These are phyloP conservation scores for Penicillium cinerascens DNA, from an alignment of 495 filamentous ascomycete genomes.

Conservation along the genomic window DNA sequence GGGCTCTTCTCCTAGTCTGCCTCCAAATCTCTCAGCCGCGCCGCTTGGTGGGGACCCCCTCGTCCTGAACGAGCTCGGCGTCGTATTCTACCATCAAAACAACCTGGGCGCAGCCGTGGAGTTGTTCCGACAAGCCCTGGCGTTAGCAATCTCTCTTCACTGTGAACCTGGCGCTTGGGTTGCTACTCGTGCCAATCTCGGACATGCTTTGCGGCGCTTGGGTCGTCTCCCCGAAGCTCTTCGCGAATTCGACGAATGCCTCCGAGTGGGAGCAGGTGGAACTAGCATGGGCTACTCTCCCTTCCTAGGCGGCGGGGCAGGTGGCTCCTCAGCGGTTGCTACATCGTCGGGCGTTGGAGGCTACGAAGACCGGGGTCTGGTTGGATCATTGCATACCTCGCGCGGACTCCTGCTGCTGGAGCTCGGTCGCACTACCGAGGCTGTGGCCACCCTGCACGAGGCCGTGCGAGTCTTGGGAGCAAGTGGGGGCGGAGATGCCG, in stretches of 20 bases:
- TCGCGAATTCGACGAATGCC: conserved; percentile 75
- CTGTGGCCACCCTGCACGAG: conserved; percentile 65
- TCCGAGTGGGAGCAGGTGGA: conserved; percentile 70
- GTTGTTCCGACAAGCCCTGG: conserved; percentile 71
- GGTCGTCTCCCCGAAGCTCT: conserved; percentile 69
- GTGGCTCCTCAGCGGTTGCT: conserved; percentile 31
- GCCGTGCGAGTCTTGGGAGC: conserved; percentile 56
- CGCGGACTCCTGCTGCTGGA: conserved; percentile 69
- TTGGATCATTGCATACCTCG: conserved; percentile 45
- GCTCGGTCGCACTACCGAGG: conserved; percentile 60
- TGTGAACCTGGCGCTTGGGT: conserved; percentile 82
- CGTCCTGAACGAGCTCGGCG: conserved; percentile 90
- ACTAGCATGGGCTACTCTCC: conserved; percentile 49
- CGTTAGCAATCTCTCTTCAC: conserved; percentile 72
- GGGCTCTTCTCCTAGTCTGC: conserved; percentile 25
- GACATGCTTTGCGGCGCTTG: conserved; percentile 75
- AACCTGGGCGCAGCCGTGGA: conserved; percentile 65
- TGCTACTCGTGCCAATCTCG: conserved; percentile 82
- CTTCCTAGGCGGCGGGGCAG: conserved; percentile 36
- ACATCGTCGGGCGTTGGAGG: conserved; percentile 41
- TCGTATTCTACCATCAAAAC: conserved; percentile 91
- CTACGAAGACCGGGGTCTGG: conserved; percentile 44
- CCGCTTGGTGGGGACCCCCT: conserved; percentile 65
- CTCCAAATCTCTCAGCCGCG: conserved; percentile 48
- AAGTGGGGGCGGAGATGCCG: conserved; percentile 53